These are phyloP conservation scores for Jamesozyma gamospora DNA, from an alignment of 805 yeast genomes.

Conservation along the genomic window DNA sequence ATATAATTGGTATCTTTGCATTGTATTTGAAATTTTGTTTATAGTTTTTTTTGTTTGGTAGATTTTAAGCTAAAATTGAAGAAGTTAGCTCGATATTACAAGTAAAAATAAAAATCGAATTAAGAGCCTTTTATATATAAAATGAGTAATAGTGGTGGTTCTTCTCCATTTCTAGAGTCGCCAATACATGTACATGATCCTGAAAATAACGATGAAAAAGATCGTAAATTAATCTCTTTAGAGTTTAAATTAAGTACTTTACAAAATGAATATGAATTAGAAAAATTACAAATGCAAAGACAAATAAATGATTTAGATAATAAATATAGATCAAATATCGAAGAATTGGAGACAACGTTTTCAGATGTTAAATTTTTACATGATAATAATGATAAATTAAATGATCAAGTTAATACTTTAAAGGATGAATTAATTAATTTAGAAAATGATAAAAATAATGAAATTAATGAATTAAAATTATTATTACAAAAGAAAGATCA, in stretches of 20 bases:
- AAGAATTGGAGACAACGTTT: constrained; percentile 25
- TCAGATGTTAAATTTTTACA: constrained; percentile 30
- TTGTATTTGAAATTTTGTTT: too few species aligned
- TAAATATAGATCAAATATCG: constrained; percentile 27
- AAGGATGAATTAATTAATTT: constrained; percentile 16
- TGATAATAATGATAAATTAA: constrained; percentile 24
- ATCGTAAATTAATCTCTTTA: constrained; percentile 22
- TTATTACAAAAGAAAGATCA: constrained; percentile 25
- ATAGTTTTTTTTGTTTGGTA: too few species aligned
- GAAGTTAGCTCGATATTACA: too few species aligned
- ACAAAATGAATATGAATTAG: constrained; percentile 32
- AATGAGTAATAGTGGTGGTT: constrained; percentile 24
- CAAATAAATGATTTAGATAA: constrained; percentile 18
- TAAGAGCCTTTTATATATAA: too few species aligned
- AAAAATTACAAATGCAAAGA: constrained; percentile 16
- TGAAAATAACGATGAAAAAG: constrained; percentile 6
- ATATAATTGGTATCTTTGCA: too few species aligned
- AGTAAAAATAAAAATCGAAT: too few species aligned
- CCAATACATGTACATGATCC: constrained; percentile 11
- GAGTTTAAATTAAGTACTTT: constrained; percentile 32
- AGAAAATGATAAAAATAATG: constrained; percentile 17
- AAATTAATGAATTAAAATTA: constrained; percentile 30
- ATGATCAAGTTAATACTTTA: constrained; percentile 11
- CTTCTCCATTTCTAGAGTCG: constrained; percentile 32
- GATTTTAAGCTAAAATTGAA: too few species aligned